phyloP scores from a whole-genome alignment of 2,329 filamentous ascomycete species.

The Neospermospora avenae region DNA sequence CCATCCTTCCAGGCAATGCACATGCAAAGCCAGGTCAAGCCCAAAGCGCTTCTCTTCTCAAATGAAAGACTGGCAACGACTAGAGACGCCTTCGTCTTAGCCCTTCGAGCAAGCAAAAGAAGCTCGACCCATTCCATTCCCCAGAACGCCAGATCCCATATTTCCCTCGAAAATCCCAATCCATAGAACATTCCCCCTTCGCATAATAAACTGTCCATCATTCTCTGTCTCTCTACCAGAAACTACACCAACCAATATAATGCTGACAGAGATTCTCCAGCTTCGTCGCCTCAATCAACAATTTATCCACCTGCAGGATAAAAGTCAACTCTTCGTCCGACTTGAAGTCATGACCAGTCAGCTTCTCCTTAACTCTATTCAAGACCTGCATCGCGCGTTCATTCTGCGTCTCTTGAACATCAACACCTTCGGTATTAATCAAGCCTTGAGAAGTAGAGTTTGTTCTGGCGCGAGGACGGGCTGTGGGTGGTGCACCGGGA shows the following conservation, averaged over 20 bases:
- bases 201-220: not conserved
- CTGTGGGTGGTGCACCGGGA: constrained; percentile 44
- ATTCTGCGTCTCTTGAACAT: constrained; percentile 78
- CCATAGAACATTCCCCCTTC: not conserved
- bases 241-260: constrained; percentile 98
- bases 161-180: not conserved
- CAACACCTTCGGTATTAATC: constrained; percentile 30
- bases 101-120: not conserved
- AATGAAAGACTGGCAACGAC: not conserved
- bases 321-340: constrained; percentile 79
- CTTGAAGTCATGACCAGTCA: constrained; percentile 92
- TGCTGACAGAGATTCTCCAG: constrained; percentile 97
- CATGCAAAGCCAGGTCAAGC: not conserved
- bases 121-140: not conserved
- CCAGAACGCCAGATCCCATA: not conserved
- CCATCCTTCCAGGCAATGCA: not conserved
- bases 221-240: constrained; percentile 61
- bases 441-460: constrained; percentile 51
- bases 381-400: constrained; percentile 89
- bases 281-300: constrained; percentile 93
- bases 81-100: not conserved
- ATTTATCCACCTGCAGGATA: constrained; percentile 85
- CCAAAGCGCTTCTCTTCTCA: not conserved
- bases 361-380: constrained; percentile 87
- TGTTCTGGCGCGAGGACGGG: constrained; percentile 54